Conservation (phyloP, 768 basidiomycete species). For the Amanita molliuscula region DNA sequence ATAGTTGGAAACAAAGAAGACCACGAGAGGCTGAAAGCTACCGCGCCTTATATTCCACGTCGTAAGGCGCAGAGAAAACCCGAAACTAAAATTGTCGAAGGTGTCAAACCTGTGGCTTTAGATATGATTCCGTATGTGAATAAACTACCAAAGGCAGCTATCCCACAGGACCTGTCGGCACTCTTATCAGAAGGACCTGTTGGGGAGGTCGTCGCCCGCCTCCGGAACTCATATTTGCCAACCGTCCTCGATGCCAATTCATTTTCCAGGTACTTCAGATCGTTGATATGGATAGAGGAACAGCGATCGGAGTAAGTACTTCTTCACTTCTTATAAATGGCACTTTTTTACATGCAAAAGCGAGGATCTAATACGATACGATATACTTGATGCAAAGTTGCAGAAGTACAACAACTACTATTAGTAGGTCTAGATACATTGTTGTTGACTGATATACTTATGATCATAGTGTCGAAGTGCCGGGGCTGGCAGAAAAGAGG, state of each 20-base stretch:
- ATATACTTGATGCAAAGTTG: conserved; percentile 24
- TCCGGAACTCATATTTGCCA: conserved; percentile 32
- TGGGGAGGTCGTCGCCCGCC: conserved; percentile 16
- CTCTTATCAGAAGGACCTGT: conserved; percentile 19
- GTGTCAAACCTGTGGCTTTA: conserved; percentile 29
- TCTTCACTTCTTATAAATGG: not conserved
- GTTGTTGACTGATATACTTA: no score
- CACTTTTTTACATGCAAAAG: conserved; percentile 11
- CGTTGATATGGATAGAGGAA: conserved; percentile 49
- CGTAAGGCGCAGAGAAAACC: conserved; percentile 20
- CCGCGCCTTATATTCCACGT: conserved; percentile 36
- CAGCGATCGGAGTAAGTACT: conserved; percentile 27
- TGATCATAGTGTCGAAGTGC: conserved; percentile 25
- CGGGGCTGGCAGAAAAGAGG: conserved; percentile 37
- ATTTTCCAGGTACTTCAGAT: conserved; percentile 38
- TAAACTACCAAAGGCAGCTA: conserved; percentile 25
- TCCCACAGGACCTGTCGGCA: conserved; percentile 24
- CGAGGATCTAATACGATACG: conserved; percentile 27
- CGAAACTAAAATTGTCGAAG: conserved; percentile 28
- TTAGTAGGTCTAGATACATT: no score
- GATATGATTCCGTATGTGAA: conserved; percentile 32
- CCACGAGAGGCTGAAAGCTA: conserved; percentile 36
- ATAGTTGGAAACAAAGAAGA: conserved; percentile 36
- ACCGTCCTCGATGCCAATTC: conserved; percentile 21
- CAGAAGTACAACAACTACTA: conserved; percentile 17